Evolutionary conservation across 2,329 filamentous ascomycete species (phyloP), one percentile per base, ranked within the genome.

Genomic region (Chaetomiaceae sp.): DNA sequence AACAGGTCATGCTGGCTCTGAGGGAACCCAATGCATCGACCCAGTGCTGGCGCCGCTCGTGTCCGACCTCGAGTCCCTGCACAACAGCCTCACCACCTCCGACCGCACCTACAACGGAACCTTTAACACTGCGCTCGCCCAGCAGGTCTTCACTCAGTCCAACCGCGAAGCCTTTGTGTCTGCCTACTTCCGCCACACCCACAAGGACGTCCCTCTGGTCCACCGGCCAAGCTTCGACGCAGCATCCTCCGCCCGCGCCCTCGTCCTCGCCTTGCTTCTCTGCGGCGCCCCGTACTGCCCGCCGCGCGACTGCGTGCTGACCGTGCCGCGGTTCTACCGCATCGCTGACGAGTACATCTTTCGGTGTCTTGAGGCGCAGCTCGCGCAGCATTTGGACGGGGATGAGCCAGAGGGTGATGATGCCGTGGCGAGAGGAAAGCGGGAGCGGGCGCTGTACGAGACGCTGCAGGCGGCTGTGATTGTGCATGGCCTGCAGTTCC

Each of bases 161-260:
- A 58, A 54, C 45, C 42, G 56, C 17, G 50, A 48, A 14, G 18
- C 27, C 8, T 59, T 60, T 33, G 45, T 56, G 3, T 35, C 49
- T 1, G 48, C 49, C n/a, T 61, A 56, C 48, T 62, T 59, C 47
- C 56, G 54, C 8, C 45, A 56, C 19, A 58, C 52, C 26, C 59
- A 62, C 38, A 45, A 41, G 9, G 57, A 62, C 47, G 56, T 62
- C 10, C 60, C 61, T 18, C 41, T 62, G 15, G 20, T 59, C 2
- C 60, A 63, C 52, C 51, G 54, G 6, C 52, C 60, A 6, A 50
- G 48, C 9, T 63, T 62, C 34, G 47, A 50, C 17, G 30, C 42
- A 8, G 46, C 50, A 8, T 40, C 45, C 4, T 37, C 41, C 18
- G 3, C 47, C 4, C 41, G 41, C 5, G 32, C 42, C 5, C 27